Evolutionary conservation across 208 protist genomes (phyloP).

Genomic region (Wallacemonas collosoma): DNA sequence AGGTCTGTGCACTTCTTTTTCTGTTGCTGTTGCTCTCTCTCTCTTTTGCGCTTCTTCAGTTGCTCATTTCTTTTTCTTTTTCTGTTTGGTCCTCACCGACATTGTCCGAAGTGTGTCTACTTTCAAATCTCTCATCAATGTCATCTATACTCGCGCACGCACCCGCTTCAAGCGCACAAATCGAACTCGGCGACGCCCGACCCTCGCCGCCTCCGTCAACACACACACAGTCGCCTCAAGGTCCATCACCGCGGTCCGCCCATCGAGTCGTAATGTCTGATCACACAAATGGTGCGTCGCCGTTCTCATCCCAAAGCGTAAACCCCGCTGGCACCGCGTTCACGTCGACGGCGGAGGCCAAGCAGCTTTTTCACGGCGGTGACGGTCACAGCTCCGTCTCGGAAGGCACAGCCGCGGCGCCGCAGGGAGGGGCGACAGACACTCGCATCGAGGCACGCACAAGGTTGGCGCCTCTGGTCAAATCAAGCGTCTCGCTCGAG

Average conservation of each 20-base stretch:
- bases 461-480: not conserved
- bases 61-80: not conserved
- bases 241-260: constrained; percentile 5
- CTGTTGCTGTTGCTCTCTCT: constrained; percentile 1
- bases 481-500: not conserved
- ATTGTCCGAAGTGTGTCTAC: not conserved
- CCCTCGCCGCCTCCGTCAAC: constrained; percentile 5
- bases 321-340: not conserved
- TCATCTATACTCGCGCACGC: constrained; percentile 7
- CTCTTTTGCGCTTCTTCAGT: not conserved
- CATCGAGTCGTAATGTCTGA: not conserved
- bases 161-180: not conserved
- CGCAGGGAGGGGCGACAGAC: too few species aligned
- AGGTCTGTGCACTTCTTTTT: not conserved
- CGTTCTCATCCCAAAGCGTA: not conserved
- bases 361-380: too few species aligned
- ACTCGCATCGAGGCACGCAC: too few species aligned
- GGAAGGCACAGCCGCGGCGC: too few species aligned
- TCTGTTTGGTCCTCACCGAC: too few species aligned
- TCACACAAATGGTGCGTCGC: not conserved
- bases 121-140: constrained; percentile 14
- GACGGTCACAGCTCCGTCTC: too few species aligned
- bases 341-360: too few species aligned
- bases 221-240: not conserved
- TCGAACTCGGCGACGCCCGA: not conserved